A percentile compares a stretch with the other conserved stretches of the same genome.
Conservation (phyloP, 2,329 filamentous ascomycete species). For the Botrytis pseudocinerea region DNA sequence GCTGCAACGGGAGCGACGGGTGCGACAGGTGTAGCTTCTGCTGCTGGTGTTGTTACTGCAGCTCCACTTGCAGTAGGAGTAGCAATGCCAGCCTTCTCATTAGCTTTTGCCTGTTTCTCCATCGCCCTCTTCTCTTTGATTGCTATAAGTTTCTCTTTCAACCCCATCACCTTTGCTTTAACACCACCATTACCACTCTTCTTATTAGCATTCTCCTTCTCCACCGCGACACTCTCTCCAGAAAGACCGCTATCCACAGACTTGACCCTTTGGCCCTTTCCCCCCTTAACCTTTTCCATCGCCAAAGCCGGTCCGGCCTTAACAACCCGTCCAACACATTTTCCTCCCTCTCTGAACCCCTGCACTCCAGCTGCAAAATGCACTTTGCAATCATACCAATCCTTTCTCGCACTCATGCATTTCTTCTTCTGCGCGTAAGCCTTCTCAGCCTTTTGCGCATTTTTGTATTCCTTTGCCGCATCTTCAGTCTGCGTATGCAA, state of each 20-base stretch:
- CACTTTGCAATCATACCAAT: conserved; percentile 11
- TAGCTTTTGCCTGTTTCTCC: neutral
- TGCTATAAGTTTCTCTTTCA: conserved; percentile 9
- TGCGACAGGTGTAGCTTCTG: neutral
- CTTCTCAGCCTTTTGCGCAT: neutral
- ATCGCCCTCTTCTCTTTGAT: conserved; percentile 3
- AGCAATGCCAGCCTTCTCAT: neutral
- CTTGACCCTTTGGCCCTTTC: neutral
- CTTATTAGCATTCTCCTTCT: conserved; percentile 1
- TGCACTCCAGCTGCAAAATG: conserved; percentile 15
- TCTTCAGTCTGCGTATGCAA: conserved; percentile 9
- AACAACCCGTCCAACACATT: conserved; percentile 14
- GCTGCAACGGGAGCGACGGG: neutral
- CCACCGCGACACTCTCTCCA: neutral
- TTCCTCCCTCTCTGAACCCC: conserved; percentile 13
- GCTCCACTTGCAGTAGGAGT: neutral
- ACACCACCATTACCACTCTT: neutral
- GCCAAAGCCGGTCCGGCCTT: conserved; percentile 14
- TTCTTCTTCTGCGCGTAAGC: conserved; percentile 8
- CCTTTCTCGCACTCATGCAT: conserved; percentile 16
- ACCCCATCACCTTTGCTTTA: conserved; percentile 7
- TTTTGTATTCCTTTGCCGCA: neutral
- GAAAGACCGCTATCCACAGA: neutral
- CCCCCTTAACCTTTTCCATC: neutral
- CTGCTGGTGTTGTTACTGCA: neutral